These are phyloP conservation scores for Geotrichum cucujoidarum DNA, from an alignment of 1,139 yeast genomes.

Conservation along the genomic window DNA sequence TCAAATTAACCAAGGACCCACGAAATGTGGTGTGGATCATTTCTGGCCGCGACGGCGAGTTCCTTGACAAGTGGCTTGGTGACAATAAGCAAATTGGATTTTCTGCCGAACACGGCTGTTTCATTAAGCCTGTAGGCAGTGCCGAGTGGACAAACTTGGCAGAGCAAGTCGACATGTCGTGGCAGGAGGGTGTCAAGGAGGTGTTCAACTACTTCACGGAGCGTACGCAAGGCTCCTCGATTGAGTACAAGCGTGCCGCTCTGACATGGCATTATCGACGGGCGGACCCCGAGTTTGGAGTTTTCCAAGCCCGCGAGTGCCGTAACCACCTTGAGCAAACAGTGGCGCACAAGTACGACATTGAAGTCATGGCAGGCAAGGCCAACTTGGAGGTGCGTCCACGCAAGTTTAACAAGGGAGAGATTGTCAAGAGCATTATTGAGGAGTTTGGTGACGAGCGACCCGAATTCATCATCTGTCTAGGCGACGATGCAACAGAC, in stretches of 20 bases:
- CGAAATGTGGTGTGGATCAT: conserved; percentile 89
- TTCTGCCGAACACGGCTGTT: conserved; percentile 97
- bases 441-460: conserved; percentile 7
- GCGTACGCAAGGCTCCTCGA: conserved; percentile 82
- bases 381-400: conserved; percentile 97
- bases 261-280: conserved; percentile 97
- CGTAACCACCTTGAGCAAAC: conserved; percentile 57
- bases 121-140: conserved; percentile 63
- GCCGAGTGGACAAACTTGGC: conserved; percentile 79
- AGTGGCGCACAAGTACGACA: conserved; percentile 65
- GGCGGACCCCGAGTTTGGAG: conserved; percentile 89
- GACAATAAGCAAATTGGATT: conserved; percentile 58
- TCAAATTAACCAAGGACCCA: conserved; percentile 65
- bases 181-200: conserved; percentile 80
- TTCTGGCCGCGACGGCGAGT: conserved; percentile 90
- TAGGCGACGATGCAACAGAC: conserved; percentile 95
- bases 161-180: conserved; percentile 79
- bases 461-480: conserved; percentile 84
- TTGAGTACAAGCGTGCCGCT: conserved; percentile 88
- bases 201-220: conserved; percentile 73
- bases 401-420: conserved; percentile 90
- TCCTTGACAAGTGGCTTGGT: conserved; percentile 88
- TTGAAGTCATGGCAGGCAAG: conserved; percentile 96
- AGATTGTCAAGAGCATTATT: conserved; percentile 78
- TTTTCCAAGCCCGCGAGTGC: conserved; percentile 74